phyloP scores from a whole-genome alignment of 176 grass and related monocot species.

The Phragmites australis region DNA sequence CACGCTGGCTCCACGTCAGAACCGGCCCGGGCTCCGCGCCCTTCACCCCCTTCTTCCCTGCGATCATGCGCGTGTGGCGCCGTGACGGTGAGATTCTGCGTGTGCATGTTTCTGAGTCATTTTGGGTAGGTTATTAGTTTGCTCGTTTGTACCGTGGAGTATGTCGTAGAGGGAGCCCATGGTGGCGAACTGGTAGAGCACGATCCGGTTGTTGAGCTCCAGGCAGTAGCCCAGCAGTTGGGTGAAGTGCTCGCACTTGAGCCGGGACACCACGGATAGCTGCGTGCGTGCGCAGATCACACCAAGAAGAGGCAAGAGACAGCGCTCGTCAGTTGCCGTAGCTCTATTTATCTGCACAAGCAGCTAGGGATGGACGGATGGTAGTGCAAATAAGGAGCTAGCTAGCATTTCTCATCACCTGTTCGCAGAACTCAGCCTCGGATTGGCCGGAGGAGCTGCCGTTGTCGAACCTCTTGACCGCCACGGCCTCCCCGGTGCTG shows the following conservation, averaged over 20 bases:
- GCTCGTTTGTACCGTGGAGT: constrained; percentile 83
- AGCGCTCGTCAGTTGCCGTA: too few species aligned
- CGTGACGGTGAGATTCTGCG: too few species aligned
- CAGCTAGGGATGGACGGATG: too few species aligned
- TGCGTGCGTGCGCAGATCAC: constrained; percentile 2
- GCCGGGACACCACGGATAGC: constrained; percentile 66
- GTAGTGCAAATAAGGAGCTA: too few species aligned
- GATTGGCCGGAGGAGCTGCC: constrained; percentile 59
- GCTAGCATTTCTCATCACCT: too few species aligned
- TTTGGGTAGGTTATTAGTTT: too few species aligned
- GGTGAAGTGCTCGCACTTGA: constrained; percentile 75
- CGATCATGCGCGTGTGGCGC: too few species aligned
- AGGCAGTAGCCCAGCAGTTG: constrained; percentile 84
- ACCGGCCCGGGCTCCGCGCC: constrained; percentile 66
- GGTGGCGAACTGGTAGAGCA: constrained; percentile 80
- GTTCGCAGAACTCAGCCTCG: constrained; percentile 71
- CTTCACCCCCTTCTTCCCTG: constrained; percentile 92
- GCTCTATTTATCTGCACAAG: too few species aligned
- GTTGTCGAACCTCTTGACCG: constrained; percentile 86
- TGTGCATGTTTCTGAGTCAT: too few species aligned
- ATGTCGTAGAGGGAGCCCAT: constrained; percentile 85
- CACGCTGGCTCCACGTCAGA: constrained; percentile 74
- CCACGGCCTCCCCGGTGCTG: constrained; percentile 51
- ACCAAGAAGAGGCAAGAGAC: too few species aligned
- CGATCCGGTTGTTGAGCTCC: constrained; percentile 76